Base-by-base conservation (phyloP, 106 monocot species). In the Apostasia ramifera region DNA sequence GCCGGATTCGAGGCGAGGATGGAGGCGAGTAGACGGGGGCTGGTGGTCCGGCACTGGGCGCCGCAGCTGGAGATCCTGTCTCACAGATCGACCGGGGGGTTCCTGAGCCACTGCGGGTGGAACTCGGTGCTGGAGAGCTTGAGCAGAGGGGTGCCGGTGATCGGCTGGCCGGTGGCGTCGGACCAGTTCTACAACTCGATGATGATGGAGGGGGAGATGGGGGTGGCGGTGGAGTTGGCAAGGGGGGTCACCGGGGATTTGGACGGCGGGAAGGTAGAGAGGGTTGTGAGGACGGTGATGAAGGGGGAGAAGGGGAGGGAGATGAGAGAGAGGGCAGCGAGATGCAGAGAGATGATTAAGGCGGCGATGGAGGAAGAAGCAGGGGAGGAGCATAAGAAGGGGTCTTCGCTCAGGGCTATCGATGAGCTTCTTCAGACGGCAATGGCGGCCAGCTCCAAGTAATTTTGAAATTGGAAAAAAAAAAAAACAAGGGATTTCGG, bases 101-200 rank as follows among this genome's bases (percentile, higher is more conserved):
- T 77, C 44, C 10, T 88, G 51, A 81, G 63, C 73, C 88, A 88
- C 66, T 84, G 84, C 68, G 84, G 88, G 43, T 88, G 88, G 88
- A 88, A 88, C 75, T 88, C 88, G 56, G 77, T 83, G 61, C 60
- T 84, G 54, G 84, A 84, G 78, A 74, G 77, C 64, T n/a, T 83
- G 75, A 67, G 61, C 56, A 10, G 12, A 11, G 83, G 79, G 14
- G 83, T 83, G 62, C 71, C 76, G 52, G 47, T 83, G 15, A 66
- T 83, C 52, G 76, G 67, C 46, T 83, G 83, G 79, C 83, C 83
- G 10, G 10, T 83, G 53, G 46, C 68, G 8, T 63, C 56, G 12
- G 83, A 79, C 0, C 83, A 85, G 67, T 67, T 71, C 13, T 81
- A 62, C 43, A 81, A 81, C 47, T 67, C 78, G 26, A 81, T 26